phyloP scores from a whole-genome alignment of 1,139 yeast species.

The Maudiozyma humilis region DNA sequence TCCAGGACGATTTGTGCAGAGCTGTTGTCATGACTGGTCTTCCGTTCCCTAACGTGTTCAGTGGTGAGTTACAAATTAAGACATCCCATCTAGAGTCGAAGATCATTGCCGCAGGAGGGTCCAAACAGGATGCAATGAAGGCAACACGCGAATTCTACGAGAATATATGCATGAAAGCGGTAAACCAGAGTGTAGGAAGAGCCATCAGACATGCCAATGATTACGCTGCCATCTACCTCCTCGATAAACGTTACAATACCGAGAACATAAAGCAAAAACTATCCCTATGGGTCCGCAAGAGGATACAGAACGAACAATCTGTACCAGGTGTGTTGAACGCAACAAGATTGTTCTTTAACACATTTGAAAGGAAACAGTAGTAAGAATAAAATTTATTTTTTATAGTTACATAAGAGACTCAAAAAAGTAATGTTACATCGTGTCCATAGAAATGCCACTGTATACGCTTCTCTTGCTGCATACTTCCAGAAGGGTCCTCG shows the following conservation, averaged over 20 bases:
- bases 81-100: conserved; percentile 53
- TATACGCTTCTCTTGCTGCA: conserved; percentile 25
- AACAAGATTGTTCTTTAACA: conserved; percentile 19
- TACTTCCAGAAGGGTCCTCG: conserved; percentile 23
- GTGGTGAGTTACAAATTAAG: conserved; percentile 77
- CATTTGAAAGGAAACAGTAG: neutral
- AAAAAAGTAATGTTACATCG: neutral
- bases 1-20: conserved; percentile 77
- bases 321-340: conserved; percentile 16
- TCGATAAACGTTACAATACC: conserved; percentile 56
- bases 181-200: conserved; percentile 89
- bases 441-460: conserved; percentile 21
- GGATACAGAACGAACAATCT: conserved; percentile 28
- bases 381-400: neutral
- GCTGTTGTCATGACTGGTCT: conserved; percentile 83
- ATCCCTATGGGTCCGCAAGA: conserved; percentile 67
- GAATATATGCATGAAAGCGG: conserved; percentile 83
- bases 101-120: conserved; percentile 25
- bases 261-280: conserved; percentile 50
- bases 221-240: conserved; percentile 63
- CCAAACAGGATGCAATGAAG: conserved; percentile 21
- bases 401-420: neutral
- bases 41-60: conserved; percentile 80
- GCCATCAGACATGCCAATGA: conserved; percentile 81
- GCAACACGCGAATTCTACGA: conserved; percentile 51